Evolutionary conservation across 1,284 basidiomycete genomes (phyloP).

Genomic region (Leccinum pachyderme): DNA sequence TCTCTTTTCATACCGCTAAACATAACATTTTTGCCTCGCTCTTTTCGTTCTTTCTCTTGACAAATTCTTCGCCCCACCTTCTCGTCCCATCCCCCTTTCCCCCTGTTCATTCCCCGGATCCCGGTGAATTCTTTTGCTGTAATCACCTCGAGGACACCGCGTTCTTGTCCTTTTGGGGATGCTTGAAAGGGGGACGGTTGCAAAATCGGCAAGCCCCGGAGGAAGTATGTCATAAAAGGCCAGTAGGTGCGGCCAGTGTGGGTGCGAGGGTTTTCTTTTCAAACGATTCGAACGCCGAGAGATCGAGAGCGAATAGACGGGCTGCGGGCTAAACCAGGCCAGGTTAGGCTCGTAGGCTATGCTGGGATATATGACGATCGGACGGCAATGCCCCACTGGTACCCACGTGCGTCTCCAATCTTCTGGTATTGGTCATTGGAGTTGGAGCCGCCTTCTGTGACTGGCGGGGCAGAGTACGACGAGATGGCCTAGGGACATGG

Average conservation of each 20-base stretch:
- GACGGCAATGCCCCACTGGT: background rate
- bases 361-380: background rate
- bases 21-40: background rate
- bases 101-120: slow-evolving; percentile 4
- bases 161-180: slow-evolving; percentile 10
- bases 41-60: slow-evolving; percentile 7
- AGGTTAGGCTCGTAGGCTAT: background rate
- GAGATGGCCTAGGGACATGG: background rate
- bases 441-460: background rate
- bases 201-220: background rate
- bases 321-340: background rate
- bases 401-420: background rate
- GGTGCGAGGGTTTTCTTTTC: slow-evolving; percentile 13
- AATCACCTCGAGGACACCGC: slow-evolving; percentile 34
- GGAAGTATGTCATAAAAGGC: background rate
- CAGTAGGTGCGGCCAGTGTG: slow-evolving; percentile 8
- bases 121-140: slow-evolving; percentile 17
- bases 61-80: slow-evolving; percentile 1
- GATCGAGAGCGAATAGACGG: background rate
- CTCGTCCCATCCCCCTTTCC: background rate
- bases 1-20: slow-evolving; percentile 11
- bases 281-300: background rate
- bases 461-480: background rate
- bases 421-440: background rate
- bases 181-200: background rate